Conservation (phyloP, 1,139 yeast species). For the Meyerozyma sp. region DNA sequence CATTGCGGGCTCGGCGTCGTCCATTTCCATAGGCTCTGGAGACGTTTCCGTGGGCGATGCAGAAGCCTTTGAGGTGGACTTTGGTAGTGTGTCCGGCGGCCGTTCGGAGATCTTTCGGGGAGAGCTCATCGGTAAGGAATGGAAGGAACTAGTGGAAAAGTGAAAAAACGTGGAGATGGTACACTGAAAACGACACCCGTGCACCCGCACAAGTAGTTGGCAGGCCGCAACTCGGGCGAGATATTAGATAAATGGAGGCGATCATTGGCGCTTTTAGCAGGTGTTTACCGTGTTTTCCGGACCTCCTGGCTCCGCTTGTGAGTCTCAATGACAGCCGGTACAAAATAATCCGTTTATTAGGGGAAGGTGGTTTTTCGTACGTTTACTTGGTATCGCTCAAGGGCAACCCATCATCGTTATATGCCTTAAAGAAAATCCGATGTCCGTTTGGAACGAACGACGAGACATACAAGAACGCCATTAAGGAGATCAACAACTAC, state of each 20-base stretch:
- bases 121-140: background rate
- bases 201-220: background rate
- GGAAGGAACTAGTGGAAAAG: too few relatives aligned
- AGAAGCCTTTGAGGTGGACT: too few relatives aligned
- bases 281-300: conserved; percentile 42
- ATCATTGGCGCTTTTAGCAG: conserved; percentile 19
- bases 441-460: conserved; percentile 86
- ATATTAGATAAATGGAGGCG: conserved; percentile 16
- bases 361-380: conserved; percentile 88
- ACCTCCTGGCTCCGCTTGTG: conserved; percentile 39
- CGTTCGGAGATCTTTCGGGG: background rate
- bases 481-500: conserved; percentile 73
- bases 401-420: conserved; percentile 44
- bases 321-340: conserved; percentile 47
- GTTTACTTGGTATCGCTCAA: conserved; percentile 67
- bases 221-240: too few relatives aligned
- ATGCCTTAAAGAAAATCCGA: conserved; percentile 79
- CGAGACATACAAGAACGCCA: conserved; percentile 51
- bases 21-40: conserved; percentile 6
- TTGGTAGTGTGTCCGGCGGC: too few relatives aligned
- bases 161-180: background rate
- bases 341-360: conserved; percentile 62
- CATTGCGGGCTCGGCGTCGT: conserved; percentile 5
- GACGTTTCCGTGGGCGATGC: background rate
- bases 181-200: background rate